phyloP scores from a whole-genome alignment of 139 green algal genomes.

The Monoraphidium neglectum region DNA sequence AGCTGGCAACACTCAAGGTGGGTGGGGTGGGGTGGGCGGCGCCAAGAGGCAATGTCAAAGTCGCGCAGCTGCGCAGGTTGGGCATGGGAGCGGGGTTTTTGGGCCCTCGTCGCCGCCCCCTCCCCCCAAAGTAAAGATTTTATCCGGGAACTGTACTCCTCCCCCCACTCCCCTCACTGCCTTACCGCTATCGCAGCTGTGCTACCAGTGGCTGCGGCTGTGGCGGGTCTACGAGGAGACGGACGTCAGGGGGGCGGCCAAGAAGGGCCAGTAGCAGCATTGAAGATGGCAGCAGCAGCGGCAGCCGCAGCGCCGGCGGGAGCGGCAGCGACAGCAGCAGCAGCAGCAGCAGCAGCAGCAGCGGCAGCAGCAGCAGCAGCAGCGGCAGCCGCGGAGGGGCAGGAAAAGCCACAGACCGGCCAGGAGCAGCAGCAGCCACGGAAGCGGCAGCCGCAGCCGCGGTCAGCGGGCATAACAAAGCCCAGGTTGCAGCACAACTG shows the following conservation, averaged over 20 bases:
- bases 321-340: background rate
- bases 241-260: constrained; percentile 2
- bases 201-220: constrained; percentile 28
- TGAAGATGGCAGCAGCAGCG: background rate
- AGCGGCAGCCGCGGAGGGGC: background rate
- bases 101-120: background rate
- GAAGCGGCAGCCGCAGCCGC: no score
- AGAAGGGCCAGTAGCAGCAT: no score
- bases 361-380: background rate
- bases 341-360: background rate
- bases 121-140: background rate
- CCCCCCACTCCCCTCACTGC: background rate
- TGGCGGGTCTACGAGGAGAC: constrained; percentile 22
- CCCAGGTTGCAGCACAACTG: no score
- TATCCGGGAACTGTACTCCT: background rate
- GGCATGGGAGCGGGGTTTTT: background rate
- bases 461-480: no score
- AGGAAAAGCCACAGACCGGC: background rate
- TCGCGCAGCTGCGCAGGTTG: background rate
- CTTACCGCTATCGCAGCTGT: background rate
- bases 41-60: background rate
- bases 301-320: background rate
- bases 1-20: constrained; percentile 59
- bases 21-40: background rate
- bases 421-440: background rate